phyloP scores from a whole-genome alignment of 2,329 filamentous ascomycete genomes.

The Rhynchosporium secalis region DNA sequence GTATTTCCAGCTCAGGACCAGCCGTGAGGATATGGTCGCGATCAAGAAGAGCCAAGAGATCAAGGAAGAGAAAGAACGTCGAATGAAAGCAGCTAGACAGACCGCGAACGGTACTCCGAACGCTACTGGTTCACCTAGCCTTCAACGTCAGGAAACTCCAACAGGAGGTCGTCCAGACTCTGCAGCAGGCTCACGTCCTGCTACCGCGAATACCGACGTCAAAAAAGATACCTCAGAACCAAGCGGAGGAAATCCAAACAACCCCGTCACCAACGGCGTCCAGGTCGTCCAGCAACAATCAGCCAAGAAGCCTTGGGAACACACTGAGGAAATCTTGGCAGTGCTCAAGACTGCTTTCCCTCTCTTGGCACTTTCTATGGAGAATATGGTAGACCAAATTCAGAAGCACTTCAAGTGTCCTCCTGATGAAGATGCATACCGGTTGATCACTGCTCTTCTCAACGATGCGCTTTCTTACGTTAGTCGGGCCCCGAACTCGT shows the following conservation, averaged over 20 bases:
- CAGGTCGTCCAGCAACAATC: slow-evolving; percentile 33
- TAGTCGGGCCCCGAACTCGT: slow-evolving; percentile 80
- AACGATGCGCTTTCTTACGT: slow-evolving; percentile 96
- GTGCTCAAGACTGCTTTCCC: slow-evolving; percentile 97
- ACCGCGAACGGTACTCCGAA: slow-evolving; percentile 37
- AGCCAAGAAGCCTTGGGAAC: slow-evolving; percentile 81
- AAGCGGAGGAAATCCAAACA: slow-evolving; percentile 40
- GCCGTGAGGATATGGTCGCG: slow-evolving; percentile 85
- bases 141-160: slow-evolving; percentile 34
- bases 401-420: slow-evolving; percentile 99
- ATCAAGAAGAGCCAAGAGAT: slow-evolving; percentile 87
- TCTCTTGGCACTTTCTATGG: slow-evolving; percentile 93
- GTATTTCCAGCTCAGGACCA: slow-evolving; percentile 93
- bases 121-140: slow-evolving; percentile 37
- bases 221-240: slow-evolving; percentile 37
- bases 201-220: slow-evolving; percentile 47
- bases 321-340: slow-evolving; percentile 93
- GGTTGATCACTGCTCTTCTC: slow-evolving; percentile 92
- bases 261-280: slow-evolving; percentile 45
- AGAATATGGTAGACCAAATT: slow-evolving; percentile 99
- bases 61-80: slow-evolving; percentile 57
- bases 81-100: slow-evolving; percentile 43
- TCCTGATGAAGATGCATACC: slow-evolving; percentile 95
- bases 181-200: slow-evolving; percentile 41
- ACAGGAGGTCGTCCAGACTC: slow-evolving; percentile 30